Evolutionary conservation across 768 basidiomycete genomes (phyloP).

Genomic region (Tricholoma bakamatsutake): DNA sequence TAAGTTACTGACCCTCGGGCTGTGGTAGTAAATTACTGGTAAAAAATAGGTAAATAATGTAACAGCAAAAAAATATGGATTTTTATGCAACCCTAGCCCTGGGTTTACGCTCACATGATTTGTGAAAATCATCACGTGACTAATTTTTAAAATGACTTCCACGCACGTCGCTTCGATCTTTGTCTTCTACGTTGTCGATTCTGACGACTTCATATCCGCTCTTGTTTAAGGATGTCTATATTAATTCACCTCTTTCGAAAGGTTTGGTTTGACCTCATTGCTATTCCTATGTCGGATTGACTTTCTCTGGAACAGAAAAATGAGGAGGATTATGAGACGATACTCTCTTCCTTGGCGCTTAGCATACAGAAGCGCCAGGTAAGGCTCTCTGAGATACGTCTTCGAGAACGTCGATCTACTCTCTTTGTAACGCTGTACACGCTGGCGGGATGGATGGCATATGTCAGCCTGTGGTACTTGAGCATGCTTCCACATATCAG

Average conservation of each 20-base stretch:
- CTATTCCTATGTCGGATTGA: neutral
- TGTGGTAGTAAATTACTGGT: too few species aligned
- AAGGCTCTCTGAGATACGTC: slow-evolving; percentile 74
- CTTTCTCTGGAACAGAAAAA: slow-evolving; percentile 29
- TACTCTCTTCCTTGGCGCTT: slow-evolving; percentile 58
- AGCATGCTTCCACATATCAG: slow-evolving; percentile 43
- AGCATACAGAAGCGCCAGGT: slow-evolving; percentile 72
- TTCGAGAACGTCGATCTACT: slow-evolving; percentile 76
- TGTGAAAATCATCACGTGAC: neutral
- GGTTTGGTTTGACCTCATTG: neutral
- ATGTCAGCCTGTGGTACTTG: slow-evolving; percentile 71
- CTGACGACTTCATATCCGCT: neutral
- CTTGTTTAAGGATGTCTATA: slow-evolving; percentile 12
- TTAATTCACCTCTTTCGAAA: slow-evolving; percentile 9
- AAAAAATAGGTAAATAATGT: too few species aligned
- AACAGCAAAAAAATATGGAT: too few species aligned
- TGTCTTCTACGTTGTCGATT: neutral
- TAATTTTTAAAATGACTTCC: too few species aligned
- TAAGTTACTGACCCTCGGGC: too few species aligned
- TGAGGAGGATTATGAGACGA: slow-evolving; percentile 73
- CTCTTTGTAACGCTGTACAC: slow-evolving; percentile 76
- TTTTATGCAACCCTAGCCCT: too few species aligned
- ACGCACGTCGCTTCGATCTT: neutral
- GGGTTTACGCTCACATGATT: too few species aligned
- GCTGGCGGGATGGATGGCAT: slow-evolving; percentile 64